Percentiles rank a stretch among this genome's conserved stretches.
These are phyloP conservation scores for Flaveria robusta DNA, from an alignment of 129 eudicot species.

Conservation along the genomic window DNA sequence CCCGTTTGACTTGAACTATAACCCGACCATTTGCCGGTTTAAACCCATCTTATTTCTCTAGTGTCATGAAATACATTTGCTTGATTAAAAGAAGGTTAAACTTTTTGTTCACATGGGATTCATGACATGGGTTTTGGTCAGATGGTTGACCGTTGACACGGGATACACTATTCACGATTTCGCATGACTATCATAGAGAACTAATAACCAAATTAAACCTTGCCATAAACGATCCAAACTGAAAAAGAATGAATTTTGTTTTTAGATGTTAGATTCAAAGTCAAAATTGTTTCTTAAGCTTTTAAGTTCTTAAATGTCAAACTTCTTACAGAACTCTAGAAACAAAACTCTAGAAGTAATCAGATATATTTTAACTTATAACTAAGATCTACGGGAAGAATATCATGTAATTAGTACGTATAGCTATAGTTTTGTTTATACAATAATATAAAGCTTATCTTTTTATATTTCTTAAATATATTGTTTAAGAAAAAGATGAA, in stretches of 20 bases:
- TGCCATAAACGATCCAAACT: neutral
- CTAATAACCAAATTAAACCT: neutral
- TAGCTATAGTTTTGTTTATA: neutral
- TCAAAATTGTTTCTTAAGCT: neutral
- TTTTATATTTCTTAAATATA: neutral
- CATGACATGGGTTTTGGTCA: constrained; percentile 1
- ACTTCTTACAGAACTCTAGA: too few relatives aligned
- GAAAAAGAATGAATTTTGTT: neutral
- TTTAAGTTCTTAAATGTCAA: neutral
- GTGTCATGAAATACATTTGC: too few relatives aligned
- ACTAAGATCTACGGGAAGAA: neutral
- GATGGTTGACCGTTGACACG: neutral
- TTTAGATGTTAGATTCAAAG: neutral
- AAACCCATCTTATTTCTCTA: too few relatives aligned
- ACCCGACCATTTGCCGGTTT: too few relatives aligned
- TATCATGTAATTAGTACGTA: neutral
- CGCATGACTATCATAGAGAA: neutral
- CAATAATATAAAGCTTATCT: neutral
- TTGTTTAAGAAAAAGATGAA: neutral
- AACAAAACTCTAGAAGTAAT: too few relatives aligned
- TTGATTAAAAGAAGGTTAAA: too few relatives aligned
- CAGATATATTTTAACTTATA: neutral
- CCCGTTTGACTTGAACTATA: too few relatives aligned
- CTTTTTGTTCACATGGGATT: neutral
- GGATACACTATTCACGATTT: neutral